Base-by-base conservation (phyloP, 148 eudicot species). In the Chenopodium suecicum region DNA sequence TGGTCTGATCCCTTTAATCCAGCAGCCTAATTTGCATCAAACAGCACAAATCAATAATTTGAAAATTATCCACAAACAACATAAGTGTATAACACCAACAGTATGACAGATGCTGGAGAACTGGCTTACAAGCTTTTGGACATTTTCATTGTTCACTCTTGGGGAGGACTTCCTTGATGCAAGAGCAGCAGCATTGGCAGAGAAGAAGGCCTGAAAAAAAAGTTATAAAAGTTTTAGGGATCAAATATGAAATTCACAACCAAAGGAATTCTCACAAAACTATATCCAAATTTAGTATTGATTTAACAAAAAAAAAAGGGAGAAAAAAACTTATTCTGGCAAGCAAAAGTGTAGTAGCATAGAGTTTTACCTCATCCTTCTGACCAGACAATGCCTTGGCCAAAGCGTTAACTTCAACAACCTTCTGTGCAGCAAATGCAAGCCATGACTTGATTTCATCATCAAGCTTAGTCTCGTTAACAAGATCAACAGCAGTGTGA, bases 391-490 rank as follows among this genome's bases (percentile, higher is more conserved):
- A 87, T 62, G 97, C 98, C 91, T 94, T 94, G 25, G 98, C 95
- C 95, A 94, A 89, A 23, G 95, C 97, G 83, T 90, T 88, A 20
- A 94, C 98, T 93, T 94, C 98, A 52, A 93, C 83, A 75, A 94
- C 89, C 68, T 94, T 93, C 81, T 94, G 98, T 62, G 98, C 98
- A 82, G 98, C 97, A 88, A 94, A 94, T 77, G 98, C 97, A 47
- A 94, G 90, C 98, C 98, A 94, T 70, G 97, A 94, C 90, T 91
- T 94, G 79, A 94, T 89, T 83, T 94, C 98, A 32, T 86, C 74
- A 82, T 94, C 98, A 66, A 94, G 82, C 95, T 94, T 94, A 63
- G 97, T 84, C 90, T 94, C 98, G 48, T 94, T 94, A 4, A 90
- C 89, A 48, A 94, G 90, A 86, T 94, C 98, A 63, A 94, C 98